phyloP scores from a whole-genome alignment of 768 basidiomycete species.

The Galerina sulciceps region DNA sequence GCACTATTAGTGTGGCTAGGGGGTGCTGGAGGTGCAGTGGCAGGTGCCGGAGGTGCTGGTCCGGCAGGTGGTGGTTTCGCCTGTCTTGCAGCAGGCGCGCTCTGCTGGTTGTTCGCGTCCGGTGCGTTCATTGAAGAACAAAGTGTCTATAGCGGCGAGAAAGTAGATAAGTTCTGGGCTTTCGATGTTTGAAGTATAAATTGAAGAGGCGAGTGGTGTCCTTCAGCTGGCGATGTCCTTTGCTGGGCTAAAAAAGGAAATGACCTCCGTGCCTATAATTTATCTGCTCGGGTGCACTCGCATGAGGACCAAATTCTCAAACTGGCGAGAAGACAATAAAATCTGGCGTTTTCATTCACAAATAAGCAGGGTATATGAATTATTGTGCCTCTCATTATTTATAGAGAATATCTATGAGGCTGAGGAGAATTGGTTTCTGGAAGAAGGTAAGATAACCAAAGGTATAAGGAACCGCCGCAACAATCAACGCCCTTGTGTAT shows the following conservation, averaged over 20 bases:
- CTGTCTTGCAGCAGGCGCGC: conserved; percentile 39
- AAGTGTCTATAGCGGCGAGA: background rate
- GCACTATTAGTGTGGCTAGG: conserved; percentile 44
- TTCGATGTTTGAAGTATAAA: background rate
- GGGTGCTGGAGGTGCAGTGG: conserved; percentile 58
- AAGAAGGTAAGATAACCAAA: no score
- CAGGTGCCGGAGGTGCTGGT: conserved; percentile 65
- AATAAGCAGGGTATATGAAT: no score
- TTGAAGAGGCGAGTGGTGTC: conserved; percentile 4
- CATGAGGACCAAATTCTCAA: no score
- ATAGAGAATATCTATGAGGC: no score
- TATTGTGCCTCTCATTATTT: no score
- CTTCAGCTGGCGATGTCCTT: conserved; percentile 13
- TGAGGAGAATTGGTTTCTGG: no score
- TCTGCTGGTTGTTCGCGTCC: conserved; percentile 36
- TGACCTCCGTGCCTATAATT: conserved; percentile 2
- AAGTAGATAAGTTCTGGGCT: background rate
- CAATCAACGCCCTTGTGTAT: no score
- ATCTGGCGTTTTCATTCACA: no score
- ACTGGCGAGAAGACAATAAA: no score
- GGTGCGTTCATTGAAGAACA: conserved; percentile 54
- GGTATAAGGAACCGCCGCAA: no score
- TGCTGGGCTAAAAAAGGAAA: conserved; percentile 7
- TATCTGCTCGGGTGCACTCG: background rate
- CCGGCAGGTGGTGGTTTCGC: conserved; percentile 60